Evolutionary conservation across 306 rosid species (phyloP).

Genomic region (Morella rubra): DNA sequence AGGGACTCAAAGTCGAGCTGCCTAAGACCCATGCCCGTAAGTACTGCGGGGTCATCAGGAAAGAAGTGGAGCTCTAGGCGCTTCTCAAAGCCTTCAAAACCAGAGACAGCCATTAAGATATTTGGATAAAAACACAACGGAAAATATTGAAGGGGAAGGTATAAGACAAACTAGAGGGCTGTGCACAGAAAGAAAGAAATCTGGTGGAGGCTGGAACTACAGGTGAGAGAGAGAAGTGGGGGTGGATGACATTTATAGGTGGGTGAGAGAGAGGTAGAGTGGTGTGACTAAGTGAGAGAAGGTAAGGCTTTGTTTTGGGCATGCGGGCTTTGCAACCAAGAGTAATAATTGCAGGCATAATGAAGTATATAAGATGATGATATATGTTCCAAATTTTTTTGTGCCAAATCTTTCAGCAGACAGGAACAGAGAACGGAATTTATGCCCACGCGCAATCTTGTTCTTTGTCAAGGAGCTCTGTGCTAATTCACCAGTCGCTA

Average conservation of each 20-base stretch:
- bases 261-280: conserved; percentile 39
- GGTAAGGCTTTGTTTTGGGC: conserved; percentile 50
- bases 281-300: conserved; percentile 25
- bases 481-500: conserved; percentile 29
- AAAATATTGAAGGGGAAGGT: background rate
- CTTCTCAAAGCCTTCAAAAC: conserved; percentile 94
- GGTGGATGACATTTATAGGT: conserved; percentile 71
- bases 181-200: background rate
- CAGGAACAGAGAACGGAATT: conserved; percentile 45
- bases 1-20: conserved; percentile 59
- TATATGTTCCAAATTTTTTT: conserved; percentile 40
- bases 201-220: conserved; percentile 5
- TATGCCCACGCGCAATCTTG: conserved; percentile 52
- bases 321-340: conserved; percentile 99
- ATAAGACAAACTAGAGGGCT: conserved; percentile 1
- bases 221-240: conserved; percentile 53
- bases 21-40: conserved; percentile 56
- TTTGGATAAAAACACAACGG: background rate
- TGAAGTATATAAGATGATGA: conserved; percentile 74
- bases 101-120: conserved; percentile 70
- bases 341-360: conserved; percentile 90
- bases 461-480: conserved; percentile 30
- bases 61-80: conserved; percentile 91
- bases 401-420: conserved; percentile 39
- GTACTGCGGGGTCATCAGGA: conserved; percentile 57